Percentiles rank a stretch among this genome's conserved stretches.
These are phyloP conservation scores for Zychaea mexicana DNA, from an alignment of 371 early-diverging fungal genomes.

Conservation along the genomic window DNA sequence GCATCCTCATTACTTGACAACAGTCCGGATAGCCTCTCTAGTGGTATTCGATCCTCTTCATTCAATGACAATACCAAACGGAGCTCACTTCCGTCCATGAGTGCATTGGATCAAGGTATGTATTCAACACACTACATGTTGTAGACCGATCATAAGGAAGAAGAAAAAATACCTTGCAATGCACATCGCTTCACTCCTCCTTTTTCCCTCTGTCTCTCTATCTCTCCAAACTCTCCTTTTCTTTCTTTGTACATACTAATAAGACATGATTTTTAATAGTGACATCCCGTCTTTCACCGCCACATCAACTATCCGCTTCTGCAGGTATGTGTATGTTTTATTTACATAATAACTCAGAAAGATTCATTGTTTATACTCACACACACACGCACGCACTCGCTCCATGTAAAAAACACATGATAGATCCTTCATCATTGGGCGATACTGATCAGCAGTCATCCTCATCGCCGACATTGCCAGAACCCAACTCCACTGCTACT, in stretches of 20 bases:
- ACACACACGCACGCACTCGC: neutral
- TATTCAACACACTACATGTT: neutral
- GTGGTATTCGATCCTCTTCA: neutral
- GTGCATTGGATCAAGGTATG: neutral
- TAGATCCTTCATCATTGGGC: neutral
- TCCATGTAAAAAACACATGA: neutral
- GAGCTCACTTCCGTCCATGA: constrained; percentile 5
- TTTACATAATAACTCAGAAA: neutral
- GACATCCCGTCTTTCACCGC: constrained; percentile 2
- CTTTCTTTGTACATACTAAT: neutral
- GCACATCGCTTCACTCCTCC: neutral
- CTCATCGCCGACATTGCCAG: neutral
- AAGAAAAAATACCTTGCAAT: too few relatives aligned
- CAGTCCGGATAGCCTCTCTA: neutral
- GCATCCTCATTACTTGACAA: neutral
- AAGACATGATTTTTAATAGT: neutral
- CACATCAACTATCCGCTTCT: neutral
- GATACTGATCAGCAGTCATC: neutral
- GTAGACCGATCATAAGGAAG: neutral
- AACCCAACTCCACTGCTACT: neutral
- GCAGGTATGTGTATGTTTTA: neutral
- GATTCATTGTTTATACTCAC: neutral
- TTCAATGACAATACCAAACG: constrained; percentile 1
- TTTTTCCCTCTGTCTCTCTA: neutral
- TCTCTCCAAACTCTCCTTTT: neutral